These are phyloP conservation scores for Podaxis sp. DNA, from an alignment of 768 basidiomycete genomes.

Conservation along the genomic window DNA sequence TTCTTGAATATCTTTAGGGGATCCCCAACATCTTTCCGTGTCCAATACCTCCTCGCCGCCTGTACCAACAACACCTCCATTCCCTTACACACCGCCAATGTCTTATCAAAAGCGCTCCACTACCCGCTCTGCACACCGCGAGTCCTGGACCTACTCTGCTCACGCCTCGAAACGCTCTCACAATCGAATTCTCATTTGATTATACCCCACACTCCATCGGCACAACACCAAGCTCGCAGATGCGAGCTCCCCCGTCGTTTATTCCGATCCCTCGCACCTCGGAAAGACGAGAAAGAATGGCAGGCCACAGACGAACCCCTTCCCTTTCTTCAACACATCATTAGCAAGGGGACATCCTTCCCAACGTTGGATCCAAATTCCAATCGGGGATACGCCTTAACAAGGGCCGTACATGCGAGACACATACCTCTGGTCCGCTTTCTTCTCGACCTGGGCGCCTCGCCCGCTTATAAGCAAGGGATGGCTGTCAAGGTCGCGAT, in stretches of 20 bases:
- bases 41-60: constrained; percentile 55
- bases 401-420: constrained; percentile 65
- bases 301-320: constrained; percentile 50
- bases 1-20: constrained; percentile 50
- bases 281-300: constrained; percentile 30
- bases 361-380: constrained; percentile 53
- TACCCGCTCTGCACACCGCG: constrained; percentile 56
- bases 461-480: constrained; percentile 54
- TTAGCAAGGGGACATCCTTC: constrained; percentile 29
- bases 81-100: constrained; percentile 31
- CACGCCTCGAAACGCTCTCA: constrained; percentile 33
- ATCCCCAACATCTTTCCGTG: constrained; percentile 55
- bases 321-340: constrained; percentile 60
- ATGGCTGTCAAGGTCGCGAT: constrained; percentile 79
- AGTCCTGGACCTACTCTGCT: constrained; percentile 23
- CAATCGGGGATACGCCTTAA: constrained; percentile 78
- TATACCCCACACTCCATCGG: neutral
- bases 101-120: constrained; percentile 41
- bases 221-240: neutral
- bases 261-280: constrained; percentile 49
- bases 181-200: constrained; percentile 20
- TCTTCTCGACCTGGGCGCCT: constrained; percentile 69
- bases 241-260: constrained; percentile 63
- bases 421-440: constrained; percentile 64
- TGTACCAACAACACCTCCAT: constrained; percentile 14